Evolutionary conservation across 2,329 filamentous ascomycete species (phyloP), one percentile per base, ranked within the genome.

Genomic region (Paecilomyces niveus): DNA sequence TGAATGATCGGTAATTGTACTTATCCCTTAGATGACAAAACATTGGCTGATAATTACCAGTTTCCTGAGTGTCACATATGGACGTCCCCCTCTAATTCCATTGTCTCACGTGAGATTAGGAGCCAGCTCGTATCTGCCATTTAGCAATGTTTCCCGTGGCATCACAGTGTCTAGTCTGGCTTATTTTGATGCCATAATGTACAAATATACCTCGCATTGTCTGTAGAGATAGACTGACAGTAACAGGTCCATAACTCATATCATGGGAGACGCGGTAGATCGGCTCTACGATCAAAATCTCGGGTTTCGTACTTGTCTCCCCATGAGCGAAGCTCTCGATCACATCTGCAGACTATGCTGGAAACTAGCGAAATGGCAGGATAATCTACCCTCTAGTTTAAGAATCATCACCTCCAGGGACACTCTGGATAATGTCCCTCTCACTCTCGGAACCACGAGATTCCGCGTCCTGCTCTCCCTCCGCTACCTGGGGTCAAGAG

Each of bases 351-450:
- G 51, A n/a, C 53, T 61, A 11, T 54, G 54, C n/a, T 57, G 57
- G 57, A 50, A 61, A 29, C 57, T 61, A 3, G 59, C 57, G 3
- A 55, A 61, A 10, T 61, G 59, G 59, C 59, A 61, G 59, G 59
- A 59, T 32, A 54, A 10, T 29, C 33, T 61, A 7, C 57, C 59
- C 1, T 31, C 55, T 3, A 21, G 21, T 15, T n/a, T 59, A 32
- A 22, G 52, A 51, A 59, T 59, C 1, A 59, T 59, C 7, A 57
- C 54, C 22, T 32, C 39, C 15, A 24, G 55, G 15, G 57, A 57
- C 6, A 52, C 32, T 1, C 45, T 59, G 2, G 31, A 56, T 22
- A 52, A 57, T 57, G 53, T 55, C 5, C 57, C 55, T 18, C 33
- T 59, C 15, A 57, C 54, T 8, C 7, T 59, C 13, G 57, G 57